Evolutionary conservation across 129 eudicot genomes (phyloP), one percentile per base, ranked within the genome.

Genomic region (Lactuca saligna): DNA sequence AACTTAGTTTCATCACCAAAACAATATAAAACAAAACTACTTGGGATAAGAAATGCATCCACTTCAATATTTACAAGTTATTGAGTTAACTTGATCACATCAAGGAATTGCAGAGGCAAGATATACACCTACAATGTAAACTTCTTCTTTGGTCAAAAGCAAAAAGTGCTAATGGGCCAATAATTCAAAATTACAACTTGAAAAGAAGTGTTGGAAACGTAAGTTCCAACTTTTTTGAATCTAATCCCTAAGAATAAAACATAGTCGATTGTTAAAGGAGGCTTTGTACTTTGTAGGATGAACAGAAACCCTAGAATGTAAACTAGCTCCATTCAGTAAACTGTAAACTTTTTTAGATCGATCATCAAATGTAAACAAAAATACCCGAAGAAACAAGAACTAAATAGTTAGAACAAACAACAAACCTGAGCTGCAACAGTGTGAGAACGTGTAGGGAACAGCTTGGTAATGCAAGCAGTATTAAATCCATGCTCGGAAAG

Each of bases 391-490:
- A 17, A 42, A 48, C 60, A 17, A 57, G 11, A 60, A 42, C 35
- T 10, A 49, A 31, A 14, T 63, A 62, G 39, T 54, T 4, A n/a
- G 48, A 63, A 62, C 64, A 13, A 0, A 61, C 14, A 54, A 7
- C 66, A 75, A 80, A 93, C 99, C 91, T 94, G 99, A 33, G 99
- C 99, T 0, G 99, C 99, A 78, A 94, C 99, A 0, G 99, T 94
- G 61, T 94, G 99, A 5, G 99, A 94, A 7, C 99, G 97, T 7
- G 99, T 94, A 10, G 99, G 99, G 48, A 94, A 94, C 63, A 94
- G 87, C 75, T 94, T 94, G 42, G 99, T 94, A 68, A 94, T 94
- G 79, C 99, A 94, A 76, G 99, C 99, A 9, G 99, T 94, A 69
- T 94, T 89, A 66, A 94, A 94, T 62, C 99, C 99, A 68, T 89